Evolutionary conservation across 495 filamentous ascomycete species (phyloP).

Genomic region (Friedmanniomyces endolithicus): DNA sequence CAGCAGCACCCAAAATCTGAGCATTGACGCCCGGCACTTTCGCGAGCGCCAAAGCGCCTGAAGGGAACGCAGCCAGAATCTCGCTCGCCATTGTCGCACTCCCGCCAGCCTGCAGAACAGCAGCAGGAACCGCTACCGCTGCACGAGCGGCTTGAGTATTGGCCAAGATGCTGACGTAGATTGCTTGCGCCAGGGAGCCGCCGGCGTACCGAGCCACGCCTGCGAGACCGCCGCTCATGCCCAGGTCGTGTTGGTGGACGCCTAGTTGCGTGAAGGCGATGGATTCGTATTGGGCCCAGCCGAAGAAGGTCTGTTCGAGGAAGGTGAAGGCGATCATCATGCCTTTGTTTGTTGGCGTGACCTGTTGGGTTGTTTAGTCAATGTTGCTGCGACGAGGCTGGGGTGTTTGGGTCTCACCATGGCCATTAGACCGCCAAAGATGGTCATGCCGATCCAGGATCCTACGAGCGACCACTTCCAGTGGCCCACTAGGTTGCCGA

Average conservation of each 20-base stretch:
- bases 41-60: slow-evolving; percentile 22
- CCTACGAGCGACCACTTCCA: slow-evolving; percentile 26
- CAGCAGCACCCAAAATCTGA: slow-evolving; percentile 24
- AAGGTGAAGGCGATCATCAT: slow-evolving; percentile 32
- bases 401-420: slow-evolving; percentile 23
- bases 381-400: not conserved
- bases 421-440: slow-evolving; percentile 26
- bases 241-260: slow-evolving; percentile 26
- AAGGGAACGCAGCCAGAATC: slow-evolving; percentile 26
- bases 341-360: slow-evolving; percentile 18
- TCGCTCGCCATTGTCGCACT: slow-evolving; percentile 9
- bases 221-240: slow-evolving; percentile 21
- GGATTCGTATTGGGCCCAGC: slow-evolving; percentile 25
- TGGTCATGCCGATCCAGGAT: slow-evolving; percentile 25
- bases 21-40: slow-evolving; percentile 24
- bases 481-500: slow-evolving; percentile 26
- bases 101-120: slow-evolving; percentile 24
- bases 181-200: slow-evolving; percentile 26
- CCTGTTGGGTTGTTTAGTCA: too few relatives aligned
- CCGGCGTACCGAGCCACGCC: slow-evolving; percentile 27
- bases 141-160: slow-evolving; percentile 22
- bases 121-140: slow-evolving; percentile 20
- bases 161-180: slow-evolving; percentile 26
- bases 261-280: slow-evolving; percentile 28
- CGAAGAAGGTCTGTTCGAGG: slow-evolving; percentile 23